Evolutionary conservation across 306 rosid genomes (phyloP).

Genomic region (Clitoria ternatea): DNA sequence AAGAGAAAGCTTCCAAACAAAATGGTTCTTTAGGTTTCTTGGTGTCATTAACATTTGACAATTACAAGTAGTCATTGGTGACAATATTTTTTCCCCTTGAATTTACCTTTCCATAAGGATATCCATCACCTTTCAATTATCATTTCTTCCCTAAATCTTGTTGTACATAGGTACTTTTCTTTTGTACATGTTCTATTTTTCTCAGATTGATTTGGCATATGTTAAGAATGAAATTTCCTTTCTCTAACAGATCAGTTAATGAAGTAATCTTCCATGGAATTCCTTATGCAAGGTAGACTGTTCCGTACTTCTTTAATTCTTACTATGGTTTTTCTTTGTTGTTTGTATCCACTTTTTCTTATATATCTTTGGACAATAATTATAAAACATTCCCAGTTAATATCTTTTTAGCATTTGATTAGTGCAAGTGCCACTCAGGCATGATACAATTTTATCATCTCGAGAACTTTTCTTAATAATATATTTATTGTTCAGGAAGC

Average conservation of each 20-base stretch:
- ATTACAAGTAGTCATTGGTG: not conserved
- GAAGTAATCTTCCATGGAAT: conserved; percentile 98
- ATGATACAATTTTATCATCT: not conserved
- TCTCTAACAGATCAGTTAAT: conserved; percentile 71
- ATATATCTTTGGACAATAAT: not conserved
- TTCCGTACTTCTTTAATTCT: not conserved
- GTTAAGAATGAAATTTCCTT: conserved; percentile 1
- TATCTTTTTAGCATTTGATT: not conserved
- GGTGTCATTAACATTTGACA: conserved; percentile 3
- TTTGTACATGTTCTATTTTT: conserved; percentile 22
- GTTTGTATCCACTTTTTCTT: not conserved
- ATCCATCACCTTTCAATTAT: conserved; percentile 89
- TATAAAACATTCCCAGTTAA: not conserved
- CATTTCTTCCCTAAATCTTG: conserved; percentile 94
- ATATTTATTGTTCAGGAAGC: conserved; percentile 54
- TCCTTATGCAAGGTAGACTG: conserved; percentile 81
- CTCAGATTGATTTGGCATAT: conserved; percentile 5
- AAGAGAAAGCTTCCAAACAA: too few relatives aligned
- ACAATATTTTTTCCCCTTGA: not conserved
- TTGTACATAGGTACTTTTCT: conserved; percentile 89
- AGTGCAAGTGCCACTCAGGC: not conserved
- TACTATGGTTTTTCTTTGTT: not conserved
- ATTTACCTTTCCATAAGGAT: conserved; percentile 58
- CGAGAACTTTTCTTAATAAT: conserved; percentile 6
- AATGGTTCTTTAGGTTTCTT: too few relatives aligned